Evolutionary conservation across 2,329 filamentous ascomycete species (phyloP), one percentile per base, ranked within the genome.

Genomic region (Microdochium paspali): DNA sequence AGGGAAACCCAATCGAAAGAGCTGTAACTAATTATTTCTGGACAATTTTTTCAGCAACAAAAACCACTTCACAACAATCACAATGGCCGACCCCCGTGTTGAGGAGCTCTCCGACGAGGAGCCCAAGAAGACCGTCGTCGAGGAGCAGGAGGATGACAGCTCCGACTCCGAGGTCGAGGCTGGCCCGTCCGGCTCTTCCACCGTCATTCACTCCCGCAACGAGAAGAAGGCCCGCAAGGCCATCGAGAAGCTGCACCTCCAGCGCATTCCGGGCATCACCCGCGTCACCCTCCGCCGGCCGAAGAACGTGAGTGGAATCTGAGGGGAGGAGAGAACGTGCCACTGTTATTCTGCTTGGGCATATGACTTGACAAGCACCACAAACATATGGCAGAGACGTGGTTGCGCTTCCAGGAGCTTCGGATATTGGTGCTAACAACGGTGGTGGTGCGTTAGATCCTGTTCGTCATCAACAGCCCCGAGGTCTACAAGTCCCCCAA

Each of bases 211-310:
- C 82, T 95, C 89, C 67, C 90, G 93, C 72, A 97, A 97, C 77
- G 93, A 98, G 86, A 98, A 98, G 87, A 98, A 98, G 85, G 94
- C 93, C 63, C 86, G 93, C 76, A 98, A 98, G 83, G 90, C 90
- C 65, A 95, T 98, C 69, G 87, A 90, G 72, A 98, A 98, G 84
- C 84, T 97, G 66, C 90, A 95, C 68, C 78, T 98, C 68, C 93
- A 89, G 80, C 90, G 91, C 66, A 86, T 98, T 59, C 86, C 87
- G 65, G 94, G 93, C 68, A 98, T 98, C 73, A 98, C 93, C 64
- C 85, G 93, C 67, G 94, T 98, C 63, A 98, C 94, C 58, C 84
- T 98, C 66, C 87, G 93, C 74, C 82, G 94, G 72, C 94, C 94
- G 63, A 98, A 98, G 84, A 96, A 96, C 77, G 91, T 96, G 77